Percentiles rank a stretch among this genome's conserved stretches.
These are phyloP conservation scores for Globisporangium radiosum DNA, from an alignment of 352 stramenopile species.

Conservation along the genomic window DNA sequence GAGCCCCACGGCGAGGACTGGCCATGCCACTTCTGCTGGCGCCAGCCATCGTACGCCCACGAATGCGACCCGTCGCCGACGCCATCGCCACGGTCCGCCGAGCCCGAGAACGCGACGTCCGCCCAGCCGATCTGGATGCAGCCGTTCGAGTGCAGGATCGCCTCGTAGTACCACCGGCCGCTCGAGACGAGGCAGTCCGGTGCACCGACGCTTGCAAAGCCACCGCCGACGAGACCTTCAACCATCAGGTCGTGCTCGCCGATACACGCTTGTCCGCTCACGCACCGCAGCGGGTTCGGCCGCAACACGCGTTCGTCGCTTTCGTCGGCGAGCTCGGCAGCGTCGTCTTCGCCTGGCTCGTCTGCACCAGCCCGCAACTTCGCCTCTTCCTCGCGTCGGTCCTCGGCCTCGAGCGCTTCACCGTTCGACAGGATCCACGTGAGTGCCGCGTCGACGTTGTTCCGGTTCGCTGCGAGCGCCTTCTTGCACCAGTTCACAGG, in stretches of 20 bases:
- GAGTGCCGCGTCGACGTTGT: conserved; percentile 88
- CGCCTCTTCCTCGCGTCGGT: conserved; percentile 77
- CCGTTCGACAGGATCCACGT: conserved; percentile 92
- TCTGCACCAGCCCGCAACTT: conserved; percentile 36
- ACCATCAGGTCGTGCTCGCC: conserved; percentile 80
- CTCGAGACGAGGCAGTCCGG: conserved; percentile 72
- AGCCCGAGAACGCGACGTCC: conserved; percentile 82
- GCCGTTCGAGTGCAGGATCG: conserved; percentile 88
- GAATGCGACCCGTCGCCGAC: conserved; percentile 90
- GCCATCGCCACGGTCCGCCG: conserved; percentile 85
- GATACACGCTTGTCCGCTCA: conserved; percentile 85
- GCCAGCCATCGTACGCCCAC: conserved; percentile 92
- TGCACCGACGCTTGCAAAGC: conserved; percentile 80
- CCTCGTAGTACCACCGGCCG: conserved; percentile 90
- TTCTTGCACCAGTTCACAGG: conserved; percentile 91
- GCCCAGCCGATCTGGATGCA: conserved; percentile 94
- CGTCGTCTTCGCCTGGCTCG: conserved; percentile 17
- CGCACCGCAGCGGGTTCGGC: conserved; percentile 74
- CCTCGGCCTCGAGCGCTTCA: conserved; percentile 83
- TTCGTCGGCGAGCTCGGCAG: conserved; percentile 15
- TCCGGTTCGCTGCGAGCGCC: conserved; percentile 80
- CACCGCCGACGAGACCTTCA: conserved; percentile 75
- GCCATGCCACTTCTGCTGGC: conserved; percentile 89
- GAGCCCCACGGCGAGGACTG: conserved; percentile 80
- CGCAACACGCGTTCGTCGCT: conserved; percentile 31